Base-by-base conservation (phyloP, 805 yeast genomes). In the Cyberlindnera misumaiensis region DNA sequence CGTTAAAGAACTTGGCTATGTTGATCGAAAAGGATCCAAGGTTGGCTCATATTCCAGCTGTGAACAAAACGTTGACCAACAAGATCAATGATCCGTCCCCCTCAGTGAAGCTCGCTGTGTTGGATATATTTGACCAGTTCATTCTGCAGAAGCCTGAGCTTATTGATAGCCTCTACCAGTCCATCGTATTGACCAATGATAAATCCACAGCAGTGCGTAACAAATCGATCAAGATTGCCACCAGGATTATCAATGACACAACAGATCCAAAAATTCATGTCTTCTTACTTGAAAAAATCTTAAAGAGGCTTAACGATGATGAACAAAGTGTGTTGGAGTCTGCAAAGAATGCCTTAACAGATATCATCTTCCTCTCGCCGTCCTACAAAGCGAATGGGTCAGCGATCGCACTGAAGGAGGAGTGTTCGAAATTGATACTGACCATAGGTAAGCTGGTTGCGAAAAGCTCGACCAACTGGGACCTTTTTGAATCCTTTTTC, bases 51-150 rank as follows among this genome's bases (percentile, higher is more conserved):
- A 60, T 71, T 3, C 69, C 77, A 1, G 60, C 61, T 9, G 70
- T 86, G 6, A 77, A 70, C 45, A 59, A 59, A 2, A 67, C 83
- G 0, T 63, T 87, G 3, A 62, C 75, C 1, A 62, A 57, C 9
- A 62, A 77, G 33, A 59, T 87, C 28, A 58, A 53, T 5, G 90
- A 83, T 44, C 52, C 70, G 0, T 83, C 87, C 3, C 77, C 94
- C 0, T 70, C 80, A 29, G 90, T 86, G 0, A 69, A 87, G 41
- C 88, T 82, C 49, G 85, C 94, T 0, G 80, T 80, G 3, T 61
- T 87, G 22, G 93, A 84, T 31, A 64, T 87, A 29, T 58, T 87
- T 18, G 68, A 70, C 10, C 67, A 64, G 36, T 74, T 70, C 39
- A 52, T 79, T 29, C 49, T 60, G 3, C 47, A 63, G 2, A 66